Percentiles rank a stretch among this genome's conserved stretches.
Conservation (phyloP, 2,329 filamentous ascomycete species). For the Blastomyces emzantsi region DNA sequence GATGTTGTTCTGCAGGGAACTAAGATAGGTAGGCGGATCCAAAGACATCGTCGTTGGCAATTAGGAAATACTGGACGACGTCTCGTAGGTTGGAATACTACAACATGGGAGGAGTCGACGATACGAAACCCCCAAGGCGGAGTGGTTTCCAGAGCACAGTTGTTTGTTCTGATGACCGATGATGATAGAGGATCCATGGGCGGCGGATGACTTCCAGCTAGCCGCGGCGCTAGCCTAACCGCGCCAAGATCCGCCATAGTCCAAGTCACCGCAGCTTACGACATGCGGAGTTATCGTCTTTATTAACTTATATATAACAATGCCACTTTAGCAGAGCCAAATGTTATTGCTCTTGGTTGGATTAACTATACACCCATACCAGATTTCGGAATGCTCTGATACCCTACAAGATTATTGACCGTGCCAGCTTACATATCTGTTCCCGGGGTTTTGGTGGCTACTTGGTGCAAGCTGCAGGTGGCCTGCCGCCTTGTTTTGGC, state of each 20-base stretch:
- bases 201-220: background rate
- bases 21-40: slow-evolving; percentile 79
- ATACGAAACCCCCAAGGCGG: background rate
- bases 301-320: background rate
- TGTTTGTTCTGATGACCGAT: background rate
- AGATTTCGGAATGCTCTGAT: background rate
- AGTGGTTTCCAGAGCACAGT: background rate
- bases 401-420: background rate
- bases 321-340: background rate
- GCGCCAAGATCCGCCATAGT: background rate
- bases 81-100: background rate
- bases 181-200: background rate
- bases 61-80: background rate
- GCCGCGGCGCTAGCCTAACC: background rate
- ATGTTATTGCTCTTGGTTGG: background rate
- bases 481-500: background rate
- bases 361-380: background rate
- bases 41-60: slow-evolving; percentile 60
- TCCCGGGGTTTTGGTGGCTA: background rate
- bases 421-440: background rate
- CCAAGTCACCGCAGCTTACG: background rate
- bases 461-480: background rate
- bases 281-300: background rate
- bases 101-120: background rate
- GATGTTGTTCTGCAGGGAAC: slow-evolving; percentile 93